Evolutionary conservation across 2,329 filamentous ascomycete genomes (phyloP).

Genomic region (Alternaria ventricosa): DNA sequence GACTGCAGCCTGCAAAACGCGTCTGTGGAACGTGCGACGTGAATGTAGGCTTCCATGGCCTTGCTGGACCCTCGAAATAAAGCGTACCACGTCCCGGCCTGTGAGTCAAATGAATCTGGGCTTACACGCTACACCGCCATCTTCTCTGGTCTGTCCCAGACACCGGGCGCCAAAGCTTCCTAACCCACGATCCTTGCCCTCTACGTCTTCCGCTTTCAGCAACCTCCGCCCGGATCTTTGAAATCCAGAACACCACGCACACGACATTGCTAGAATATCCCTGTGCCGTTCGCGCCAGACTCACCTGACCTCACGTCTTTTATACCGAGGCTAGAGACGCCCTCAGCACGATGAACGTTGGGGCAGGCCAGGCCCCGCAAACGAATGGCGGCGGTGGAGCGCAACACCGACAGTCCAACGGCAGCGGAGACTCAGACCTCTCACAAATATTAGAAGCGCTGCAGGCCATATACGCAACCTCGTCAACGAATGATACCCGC

Average conservation of each 20-base stretch:
- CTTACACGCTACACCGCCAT: conserved; percentile 26
- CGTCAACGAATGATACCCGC: conserved; percentile 80
- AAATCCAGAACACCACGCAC: background rate
- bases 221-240: conserved; percentile 7
- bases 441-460: conserved; percentile 82
- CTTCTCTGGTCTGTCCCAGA: conserved; percentile 16
- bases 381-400: conserved; percentile 12
- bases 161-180: conserved; percentile 24
- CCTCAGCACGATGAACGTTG: conserved; percentile 42
- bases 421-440: conserved; percentile 51
- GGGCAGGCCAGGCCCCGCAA: conserved; percentile 36
- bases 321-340: conserved; percentile 12
- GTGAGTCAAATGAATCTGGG: conserved; percentile 3
- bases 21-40: conserved; percentile 14
- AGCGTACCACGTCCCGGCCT: background rate
- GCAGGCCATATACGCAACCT: conserved; percentile 82
- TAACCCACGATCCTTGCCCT: conserved; percentile 12
- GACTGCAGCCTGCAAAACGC: conserved; percentile 23
- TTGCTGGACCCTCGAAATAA: background rate
- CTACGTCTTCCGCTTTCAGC: conserved; percentile 16
- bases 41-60: background rate
- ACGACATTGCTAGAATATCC: background rate
- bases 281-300: background rate
- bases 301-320: background rate
- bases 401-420: conserved; percentile 26